Base-by-base conservation (phyloP, 306 rosid genomes). In the Rosa lucieae region DNA sequence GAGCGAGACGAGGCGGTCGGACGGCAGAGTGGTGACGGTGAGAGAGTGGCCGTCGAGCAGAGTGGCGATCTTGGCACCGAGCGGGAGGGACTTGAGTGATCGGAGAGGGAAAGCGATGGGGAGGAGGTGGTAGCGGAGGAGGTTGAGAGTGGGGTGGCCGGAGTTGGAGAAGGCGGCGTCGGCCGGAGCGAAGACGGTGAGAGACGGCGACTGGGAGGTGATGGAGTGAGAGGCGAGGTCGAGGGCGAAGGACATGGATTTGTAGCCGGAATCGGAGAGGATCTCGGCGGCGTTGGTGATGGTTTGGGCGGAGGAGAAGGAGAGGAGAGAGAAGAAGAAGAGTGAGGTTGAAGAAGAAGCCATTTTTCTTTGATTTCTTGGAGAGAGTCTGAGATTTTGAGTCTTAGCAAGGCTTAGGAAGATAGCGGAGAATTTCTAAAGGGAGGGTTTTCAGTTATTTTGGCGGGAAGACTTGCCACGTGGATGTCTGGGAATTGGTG, bases 121-220 rank as follows among this genome's bases (percentile, higher is more conserved):
- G 40, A 88, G 89, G 75, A 91, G 82, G 59, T 91, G 93, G 84
- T 73, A 89, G 20, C 79, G 88, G 68, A 91, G 90, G 70, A 91
- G 86, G 52, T 82, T 71, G 56, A 88, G 79, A 0, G 89, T 77
- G 0, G 84, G 83, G 21, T 85, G 86, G 1, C 78, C 74, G 14
- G 76, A 77, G 40, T n/a, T 51, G 3, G n/a, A 0, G 81, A 91
- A 91, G n/a, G 89, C 80, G 8, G 73, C 1, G 43, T 88, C 85
- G 0, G 80, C 7, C 4, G 92, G 86, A 39, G 93, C 79, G 65
- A 91, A 91, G 56, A 91, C 42, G 65, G 88, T 88, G 77, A 88
- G 77, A 18, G 90, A 85, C 67, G 49, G 81, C 37, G 75, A 56
- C 8, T 44, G 74, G 5, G 63, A 68, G 47, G 62, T 20, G 6